These are phyloP conservation scores for Lecanicillium sp. DNA, from an alignment of 2,329 filamentous ascomycete species.

Conservation along the genomic window DNA sequence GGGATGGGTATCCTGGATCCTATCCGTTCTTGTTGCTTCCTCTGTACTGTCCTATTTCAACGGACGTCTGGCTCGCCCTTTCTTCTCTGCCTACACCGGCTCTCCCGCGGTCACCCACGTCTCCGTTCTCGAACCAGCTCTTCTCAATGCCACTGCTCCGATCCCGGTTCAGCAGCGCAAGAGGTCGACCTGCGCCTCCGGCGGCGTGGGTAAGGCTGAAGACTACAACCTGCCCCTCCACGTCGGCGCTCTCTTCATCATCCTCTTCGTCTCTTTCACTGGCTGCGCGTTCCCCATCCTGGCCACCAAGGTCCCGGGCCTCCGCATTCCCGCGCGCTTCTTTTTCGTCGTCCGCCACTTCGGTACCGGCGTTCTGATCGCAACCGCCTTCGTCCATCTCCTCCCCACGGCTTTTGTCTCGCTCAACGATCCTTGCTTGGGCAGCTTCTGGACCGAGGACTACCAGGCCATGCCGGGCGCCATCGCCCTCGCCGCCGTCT, in stretches of 20 bases:
- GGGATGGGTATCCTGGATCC: slow-evolving; percentile 37
- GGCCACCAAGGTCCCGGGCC: slow-evolving; percentile 42
- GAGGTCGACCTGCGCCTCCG: slow-evolving; percentile 25
- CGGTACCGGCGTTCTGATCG: slow-evolving; percentile 67
- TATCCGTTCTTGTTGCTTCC: slow-evolving; percentile 36
- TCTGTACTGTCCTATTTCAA: slow-evolving; percentile 22
- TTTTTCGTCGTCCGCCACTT: slow-evolving; percentile 61
- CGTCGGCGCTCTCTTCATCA: slow-evolving; percentile 49
- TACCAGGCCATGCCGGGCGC: slow-evolving; percentile 76
- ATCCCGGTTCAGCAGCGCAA: slow-evolving; percentile 19
- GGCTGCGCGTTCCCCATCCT: slow-evolving; percentile 50
- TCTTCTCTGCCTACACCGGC: not conserved
- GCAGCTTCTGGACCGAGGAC: slow-evolving; percentile 65
- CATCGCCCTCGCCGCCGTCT: slow-evolving; percentile 70
- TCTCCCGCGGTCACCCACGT: not conserved
- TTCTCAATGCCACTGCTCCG: not conserved
- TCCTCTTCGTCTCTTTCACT: slow-evolving; percentile 41
- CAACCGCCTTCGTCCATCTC: slow-evolving; percentile 75
- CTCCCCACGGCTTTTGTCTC: slow-evolving; percentile 60
- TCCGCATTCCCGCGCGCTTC: slow-evolving; percentile 49
- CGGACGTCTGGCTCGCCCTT: slow-evolving; percentile 8
- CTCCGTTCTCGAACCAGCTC: slow-evolving; percentile 1
- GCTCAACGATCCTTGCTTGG: slow-evolving; percentile 60
- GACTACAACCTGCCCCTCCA: slow-evolving; percentile 53
- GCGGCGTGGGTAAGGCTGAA: slow-evolving; percentile 24